Percentiles rank a stretch among this genome's conserved stretches.
phyloP scores from a whole-genome alignment of 495 filamentous ascomycete species.

The Hypoxylon intermedium region DNA sequence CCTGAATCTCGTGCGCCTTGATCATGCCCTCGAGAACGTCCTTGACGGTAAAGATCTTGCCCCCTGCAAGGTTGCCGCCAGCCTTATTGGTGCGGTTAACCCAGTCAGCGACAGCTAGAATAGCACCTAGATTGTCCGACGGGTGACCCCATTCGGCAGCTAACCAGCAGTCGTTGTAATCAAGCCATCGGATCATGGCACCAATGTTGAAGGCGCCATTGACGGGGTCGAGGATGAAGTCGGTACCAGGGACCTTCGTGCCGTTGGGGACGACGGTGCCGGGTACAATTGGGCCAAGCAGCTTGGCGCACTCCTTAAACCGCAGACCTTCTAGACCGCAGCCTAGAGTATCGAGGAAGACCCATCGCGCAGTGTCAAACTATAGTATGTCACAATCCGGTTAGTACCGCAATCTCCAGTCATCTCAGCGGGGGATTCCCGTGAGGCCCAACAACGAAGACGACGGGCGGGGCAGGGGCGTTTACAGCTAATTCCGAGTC shows the following conservation, averaged over 20 bases:
- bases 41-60: constrained; percentile 83
- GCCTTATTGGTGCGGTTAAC: constrained; percentile 93
- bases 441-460: neutral
- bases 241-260: constrained; percentile 88
- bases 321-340: constrained; percentile 94
- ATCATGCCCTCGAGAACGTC: constrained; percentile 98
- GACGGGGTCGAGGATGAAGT: constrained; percentile 93
- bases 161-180: constrained; percentile 99
- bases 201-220: constrained; percentile 98
- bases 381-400: constrained; percentile 49
- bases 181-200: constrained; percentile 96
- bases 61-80: constrained; percentile 82
- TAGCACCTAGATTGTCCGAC: constrained; percentile 95
- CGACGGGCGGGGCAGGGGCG: constrained; percentile 2
- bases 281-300: constrained; percentile 90
- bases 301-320: constrained; percentile 94
- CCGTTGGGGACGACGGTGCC: constrained; percentile 94
- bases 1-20: constrained; percentile 99
- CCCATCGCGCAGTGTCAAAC: constrained; percentile 91
- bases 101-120: constrained; percentile 97
- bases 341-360: constrained; percentile 93
- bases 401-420: constrained; percentile 27
- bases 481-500: constrained; percentile 91
- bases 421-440: neutral
- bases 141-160: constrained; percentile 99